These are phyloP conservation scores for Ogataea trehalophila DNA, from an alignment of 805 yeast species.

Conservation along the genomic window DNA sequence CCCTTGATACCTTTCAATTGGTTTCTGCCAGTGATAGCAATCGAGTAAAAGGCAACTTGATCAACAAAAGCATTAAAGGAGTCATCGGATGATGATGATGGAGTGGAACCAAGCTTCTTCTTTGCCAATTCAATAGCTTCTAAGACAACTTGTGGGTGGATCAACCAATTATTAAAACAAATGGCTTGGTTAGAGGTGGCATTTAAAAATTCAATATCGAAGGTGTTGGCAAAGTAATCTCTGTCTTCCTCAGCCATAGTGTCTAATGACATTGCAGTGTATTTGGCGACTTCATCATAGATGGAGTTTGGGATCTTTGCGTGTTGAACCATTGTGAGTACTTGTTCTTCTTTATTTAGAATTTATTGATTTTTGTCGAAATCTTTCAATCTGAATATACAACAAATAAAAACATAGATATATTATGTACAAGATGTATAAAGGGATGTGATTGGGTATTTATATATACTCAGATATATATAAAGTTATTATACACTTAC, in stretches of 20 bases:
- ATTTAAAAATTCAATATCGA: constrained; percentile 17
- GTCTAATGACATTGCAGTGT: constrained; percentile 14
- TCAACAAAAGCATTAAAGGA: constrained; percentile 11
- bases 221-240: constrained; percentile 5
- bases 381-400: no score
- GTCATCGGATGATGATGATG: constrained; percentile 9
- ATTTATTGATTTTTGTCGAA: no score
- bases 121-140: constrained; percentile 19
- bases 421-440: no score
- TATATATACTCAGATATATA: no score
- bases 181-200: constrained; percentile 29
- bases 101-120: constrained; percentile 8
- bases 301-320: constrained; percentile 1
- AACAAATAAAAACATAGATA: no score
- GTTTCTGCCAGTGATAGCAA: constrained; percentile 23
- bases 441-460: no score
- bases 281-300: constrained; percentile 12
- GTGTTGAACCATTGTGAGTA: no score
- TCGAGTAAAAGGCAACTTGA: constrained; percentile 15
- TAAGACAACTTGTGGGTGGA: constrained; percentile 17
- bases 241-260: constrained; percentile 16
- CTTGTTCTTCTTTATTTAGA: no score
- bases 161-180: constrained; percentile 18
- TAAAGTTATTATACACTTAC: no score
- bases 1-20: constrained; percentile 20